Evolutionary conservation across 306 rosid genomes (phyloP).

Genomic region (Citrullus mucosospermus): DNA sequence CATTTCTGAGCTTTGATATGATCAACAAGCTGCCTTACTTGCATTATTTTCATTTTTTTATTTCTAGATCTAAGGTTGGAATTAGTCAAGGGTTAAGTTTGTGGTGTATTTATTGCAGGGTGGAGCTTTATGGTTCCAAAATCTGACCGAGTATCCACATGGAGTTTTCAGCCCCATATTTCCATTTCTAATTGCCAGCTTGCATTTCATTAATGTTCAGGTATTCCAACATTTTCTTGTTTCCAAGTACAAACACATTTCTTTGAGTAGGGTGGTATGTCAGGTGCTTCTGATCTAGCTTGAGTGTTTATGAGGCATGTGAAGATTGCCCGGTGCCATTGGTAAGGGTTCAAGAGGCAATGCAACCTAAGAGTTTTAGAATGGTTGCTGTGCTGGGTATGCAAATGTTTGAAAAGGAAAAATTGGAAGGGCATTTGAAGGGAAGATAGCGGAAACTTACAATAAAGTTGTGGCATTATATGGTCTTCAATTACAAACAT

Average conservation of each 20-base stretch:
- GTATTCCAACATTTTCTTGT: slow-evolving; percentile 24
- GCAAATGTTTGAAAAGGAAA: neutral
- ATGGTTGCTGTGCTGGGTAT: neutral
- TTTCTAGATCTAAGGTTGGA: neutral
- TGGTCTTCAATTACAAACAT: neutral
- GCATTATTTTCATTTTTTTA: neutral
- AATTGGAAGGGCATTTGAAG: neutral
- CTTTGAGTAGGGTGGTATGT: neutral
- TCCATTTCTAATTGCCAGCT: slow-evolving; percentile 60
- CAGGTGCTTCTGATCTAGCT: neutral
- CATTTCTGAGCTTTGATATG: neutral
- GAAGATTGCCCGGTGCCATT: neutral
- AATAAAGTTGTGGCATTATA: neutral
- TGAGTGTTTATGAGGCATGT: neutral
- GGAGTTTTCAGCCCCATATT: slow-evolving; percentile 64
- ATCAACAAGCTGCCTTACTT: neutral
- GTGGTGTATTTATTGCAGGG: slow-evolving; percentile 43
- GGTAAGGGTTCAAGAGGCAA: neutral
- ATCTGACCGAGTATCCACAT: slow-evolving; percentile 60
- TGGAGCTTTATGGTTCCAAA: slow-evolving; percentile 84
- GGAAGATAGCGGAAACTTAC: neutral
- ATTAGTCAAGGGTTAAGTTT: slow-evolving; percentile 2
- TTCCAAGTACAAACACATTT: neutral
- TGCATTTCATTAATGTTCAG: slow-evolving; percentile 67
- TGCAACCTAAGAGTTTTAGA: neutral